phyloP scores from a whole-genome alignment of 2,329 filamentous ascomycete species.

The Tolypocladium endophyticum region DNA sequence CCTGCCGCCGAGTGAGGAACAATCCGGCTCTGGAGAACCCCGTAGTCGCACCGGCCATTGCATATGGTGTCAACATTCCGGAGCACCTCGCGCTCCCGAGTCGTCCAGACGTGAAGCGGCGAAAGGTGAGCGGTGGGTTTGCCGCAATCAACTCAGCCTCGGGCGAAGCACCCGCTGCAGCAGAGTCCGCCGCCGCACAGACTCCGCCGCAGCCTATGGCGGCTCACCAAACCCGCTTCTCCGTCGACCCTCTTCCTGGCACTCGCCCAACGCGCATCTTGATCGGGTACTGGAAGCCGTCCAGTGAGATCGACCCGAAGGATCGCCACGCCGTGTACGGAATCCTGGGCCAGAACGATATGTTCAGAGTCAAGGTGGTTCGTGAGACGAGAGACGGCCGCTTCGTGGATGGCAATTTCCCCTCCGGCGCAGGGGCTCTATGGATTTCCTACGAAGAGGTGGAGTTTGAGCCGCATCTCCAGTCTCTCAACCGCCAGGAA shows the following conservation, averaged over 20 bases:
- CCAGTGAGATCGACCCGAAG: conserved; percentile 30
- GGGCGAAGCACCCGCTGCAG: conserved; percentile 2
- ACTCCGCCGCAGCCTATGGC: conserved; percentile 11
- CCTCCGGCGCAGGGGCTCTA: conserved; percentile 45
- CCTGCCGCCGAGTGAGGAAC: conserved; percentile 29
- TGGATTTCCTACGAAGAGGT: conserved; percentile 56
- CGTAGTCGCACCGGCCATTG: conserved; percentile 31
- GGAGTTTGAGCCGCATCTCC: conserved; percentile 44
- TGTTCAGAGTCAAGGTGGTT: conserved; percentile 54
- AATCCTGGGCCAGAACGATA: conserved; percentile 51
- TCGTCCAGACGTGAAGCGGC: conserved; percentile 35
- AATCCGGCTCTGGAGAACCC: conserved; percentile 33
- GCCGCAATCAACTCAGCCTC: conserved; percentile 20
- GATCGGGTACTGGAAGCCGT: conserved; percentile 49
- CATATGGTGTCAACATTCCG: conserved; percentile 39
- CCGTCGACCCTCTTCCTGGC: conserved; percentile 34
- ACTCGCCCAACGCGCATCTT: conserved; percentile 47
- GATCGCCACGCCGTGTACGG: conserved; percentile 54
- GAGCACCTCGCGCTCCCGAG: conserved; percentile 24
- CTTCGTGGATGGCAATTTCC: conserved; percentile 48
- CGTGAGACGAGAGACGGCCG: conserved; percentile 50
- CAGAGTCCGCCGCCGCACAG: conserved; percentile 1
- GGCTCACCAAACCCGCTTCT: conserved; percentile 8
- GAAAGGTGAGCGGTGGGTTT: conserved; percentile 29
- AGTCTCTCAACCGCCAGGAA: conserved; percentile 38